These are phyloP conservation scores for Fusarium drepaniforme DNA, from an alignment of 2,329 filamentous ascomycete genomes.

Conservation along the genomic window DNA sequence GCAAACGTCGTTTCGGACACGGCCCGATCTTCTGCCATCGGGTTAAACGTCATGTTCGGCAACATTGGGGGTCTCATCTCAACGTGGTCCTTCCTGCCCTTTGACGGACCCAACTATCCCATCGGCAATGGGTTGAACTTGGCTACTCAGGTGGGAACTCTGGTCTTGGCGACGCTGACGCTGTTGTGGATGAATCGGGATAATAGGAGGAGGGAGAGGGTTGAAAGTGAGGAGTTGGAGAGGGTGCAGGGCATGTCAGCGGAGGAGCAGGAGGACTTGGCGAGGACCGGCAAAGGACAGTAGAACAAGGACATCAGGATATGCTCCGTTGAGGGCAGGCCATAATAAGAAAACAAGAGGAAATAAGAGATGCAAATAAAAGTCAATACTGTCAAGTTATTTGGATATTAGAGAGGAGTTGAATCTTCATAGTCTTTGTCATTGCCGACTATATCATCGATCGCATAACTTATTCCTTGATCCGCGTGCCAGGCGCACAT, in stretches of 20 bases:
- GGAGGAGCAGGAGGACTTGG: conserved; percentile 2
- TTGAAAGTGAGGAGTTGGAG: conserved; percentile 4
- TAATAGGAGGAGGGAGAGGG: conserved; percentile 4
- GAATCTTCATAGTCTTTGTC: not conserved
- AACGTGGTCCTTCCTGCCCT: conserved; percentile 73
- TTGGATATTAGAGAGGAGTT: not conserved
- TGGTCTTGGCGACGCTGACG: not conserved
- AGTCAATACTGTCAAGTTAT: not conserved
- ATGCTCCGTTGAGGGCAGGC: not conserved
- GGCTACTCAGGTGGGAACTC: conserved; percentile 1
- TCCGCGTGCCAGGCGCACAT: not conserved
- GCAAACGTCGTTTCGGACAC: conserved; percentile 33
- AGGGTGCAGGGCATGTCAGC: not conserved
- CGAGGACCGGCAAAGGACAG: not conserved
- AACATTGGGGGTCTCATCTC: conserved; percentile 72
- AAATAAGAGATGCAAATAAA: too few species aligned
- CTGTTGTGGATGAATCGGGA: conserved; percentile 11
- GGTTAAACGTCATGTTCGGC: conserved; percentile 40
- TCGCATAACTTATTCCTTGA: not conserved
- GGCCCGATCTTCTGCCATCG: conserved; percentile 33
- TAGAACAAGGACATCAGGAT: not conserved
- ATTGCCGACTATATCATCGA: not conserved
- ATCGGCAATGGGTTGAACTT: conserved; percentile 73
- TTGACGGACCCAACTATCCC: conserved; percentile 72
- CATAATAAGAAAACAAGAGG: not conserved